Evolutionary conservation across 768 basidiomycete genomes (phyloP), one percentile per base, ranked within the genome.

Genomic region (Tylopilus rubrobrunneus): DNA sequence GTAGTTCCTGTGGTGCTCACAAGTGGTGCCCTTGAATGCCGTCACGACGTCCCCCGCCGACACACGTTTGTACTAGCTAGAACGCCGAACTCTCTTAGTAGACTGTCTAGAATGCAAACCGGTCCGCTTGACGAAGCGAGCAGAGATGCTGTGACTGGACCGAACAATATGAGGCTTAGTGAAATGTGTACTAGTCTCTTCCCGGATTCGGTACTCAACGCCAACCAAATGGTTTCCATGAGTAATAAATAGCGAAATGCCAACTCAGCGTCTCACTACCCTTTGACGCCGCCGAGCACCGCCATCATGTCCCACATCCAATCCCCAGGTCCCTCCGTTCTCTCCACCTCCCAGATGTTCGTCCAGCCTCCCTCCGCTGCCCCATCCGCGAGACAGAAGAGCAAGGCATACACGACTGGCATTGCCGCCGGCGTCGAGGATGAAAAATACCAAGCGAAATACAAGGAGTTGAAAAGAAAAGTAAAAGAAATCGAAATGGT

Each of bases 401-500:
- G 62, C 69, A 81, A 68, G 62, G 56, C 74, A 23, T 75, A 77
- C 45, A 58, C 80, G 19, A 73, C 82, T 21, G 87, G 85, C 56
- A 86, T 89, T 57, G 80, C 86, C 37, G 87, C 86, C 27, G 85
- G 87, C 62, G 87, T 86, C 19, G 89, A 92, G 67, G 90, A 92
- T 71, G 82, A 81, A 66, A 92, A 90, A 71, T 93, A 92, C 68
- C 86, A 89, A 55, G 80, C 82, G 64, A 92, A 92, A 72, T 93
- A 92, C 75, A 89, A 84, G 69, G 90, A 93, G 54, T 76, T 93
- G 58, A 92, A 89, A 70, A 81, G 85, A 72, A 92, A 91, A 74
- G 89, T 92, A 53, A 87, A 84, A 67, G 89, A 92, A 71, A 87
- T 92, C 58, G 91, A 93, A 73, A 71, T 77, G 31, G 91, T 90